phyloP scores from a whole-genome alignment of 2,329 filamentous ascomycete genomes.

The Thelonectria olida region DNA sequence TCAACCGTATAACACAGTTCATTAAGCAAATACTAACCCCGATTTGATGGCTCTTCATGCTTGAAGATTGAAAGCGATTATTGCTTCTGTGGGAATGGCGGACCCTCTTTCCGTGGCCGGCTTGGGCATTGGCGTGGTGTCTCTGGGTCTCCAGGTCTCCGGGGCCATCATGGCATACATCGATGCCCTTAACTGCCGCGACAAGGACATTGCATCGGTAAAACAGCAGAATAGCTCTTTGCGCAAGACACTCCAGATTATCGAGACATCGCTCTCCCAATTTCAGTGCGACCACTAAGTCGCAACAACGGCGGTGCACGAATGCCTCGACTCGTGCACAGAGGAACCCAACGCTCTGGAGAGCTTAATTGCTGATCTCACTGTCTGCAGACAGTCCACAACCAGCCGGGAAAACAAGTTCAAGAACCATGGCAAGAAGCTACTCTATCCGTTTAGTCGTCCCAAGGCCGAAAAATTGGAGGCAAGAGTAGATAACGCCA shows the following conservation, averaged over 20 bases:
- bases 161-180: background rate
- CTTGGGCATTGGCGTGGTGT: background rate
- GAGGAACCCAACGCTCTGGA: too few species aligned
- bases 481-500: too few species aligned
- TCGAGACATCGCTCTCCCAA: background rate
- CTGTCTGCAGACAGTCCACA: too few species aligned
- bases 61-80: background rate
- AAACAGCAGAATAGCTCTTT: background rate
- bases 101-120: constrained; percentile 1
- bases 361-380: too few species aligned
- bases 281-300: background rate
- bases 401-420: too few species aligned
- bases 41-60: background rate
- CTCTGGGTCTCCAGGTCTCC: constrained; percentile 2
- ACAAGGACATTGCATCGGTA: background rate
- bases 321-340: too few species aligned
- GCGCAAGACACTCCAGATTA: background rate
- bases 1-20: too few species aligned
- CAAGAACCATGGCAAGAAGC: too few species aligned
- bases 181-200: constrained; percentile 3
- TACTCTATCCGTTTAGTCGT: too few species aligned
- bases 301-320: too few species aligned
- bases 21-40: background rate
- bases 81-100: background rate
- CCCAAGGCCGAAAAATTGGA: too few species aligned